Evolutionary conservation across 345 rosid genomes (phyloP).

Genomic region (Carallia brachiata): DNA sequence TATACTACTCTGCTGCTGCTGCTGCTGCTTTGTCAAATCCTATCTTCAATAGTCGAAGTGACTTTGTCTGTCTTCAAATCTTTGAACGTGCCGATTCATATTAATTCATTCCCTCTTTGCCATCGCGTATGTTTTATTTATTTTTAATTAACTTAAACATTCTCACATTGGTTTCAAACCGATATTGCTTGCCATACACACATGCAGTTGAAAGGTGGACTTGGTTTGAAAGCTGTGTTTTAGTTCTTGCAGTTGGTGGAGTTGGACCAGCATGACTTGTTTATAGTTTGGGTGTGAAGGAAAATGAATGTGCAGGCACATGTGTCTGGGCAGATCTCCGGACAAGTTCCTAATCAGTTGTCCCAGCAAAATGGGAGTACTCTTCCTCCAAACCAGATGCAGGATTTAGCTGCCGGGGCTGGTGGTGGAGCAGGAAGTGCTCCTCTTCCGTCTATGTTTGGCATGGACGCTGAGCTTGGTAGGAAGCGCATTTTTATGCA

Average conservation of each 20-base stretch:
- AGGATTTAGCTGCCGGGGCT: slow-evolving; percentile 33
- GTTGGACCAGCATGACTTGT: slow-evolving; percentile 11
- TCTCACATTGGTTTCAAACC: not conserved
- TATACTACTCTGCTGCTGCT: not conserved
- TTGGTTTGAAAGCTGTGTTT: not conserved
- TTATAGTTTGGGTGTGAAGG: slow-evolving; percentile 1
- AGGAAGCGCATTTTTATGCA: slow-evolving; percentile 45
- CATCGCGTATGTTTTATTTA: too few species aligned
- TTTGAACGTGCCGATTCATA: not conserved
- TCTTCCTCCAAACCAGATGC: slow-evolving; percentile 53
- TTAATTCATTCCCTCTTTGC: not conserved
- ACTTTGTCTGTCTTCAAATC: not conserved
- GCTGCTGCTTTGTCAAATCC: not conserved
- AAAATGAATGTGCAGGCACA: slow-evolving; percentile 70
- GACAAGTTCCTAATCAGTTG: slow-evolving; percentile 62
- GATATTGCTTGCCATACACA: not conserved
- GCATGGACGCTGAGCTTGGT: slow-evolving; percentile 47
- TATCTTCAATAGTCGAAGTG: not conserved
- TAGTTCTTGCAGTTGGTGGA: slow-evolving; percentile 5
- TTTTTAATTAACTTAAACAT: not conserved
- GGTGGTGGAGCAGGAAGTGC: slow-evolving; percentile 29
- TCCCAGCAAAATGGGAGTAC: slow-evolving; percentile 66
- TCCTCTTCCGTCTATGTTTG: slow-evolving; percentile 24
- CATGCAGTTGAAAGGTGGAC: not conserved
- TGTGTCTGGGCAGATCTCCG: slow-evolving; percentile 51